A percentile compares a stretch with the other conserved stretches of the same genome.
These are phyloP conservation scores for Aspergillus sp. DNA, from an alignment of 2,329 filamentous ascomycete genomes.

Conservation along the genomic window DNA sequence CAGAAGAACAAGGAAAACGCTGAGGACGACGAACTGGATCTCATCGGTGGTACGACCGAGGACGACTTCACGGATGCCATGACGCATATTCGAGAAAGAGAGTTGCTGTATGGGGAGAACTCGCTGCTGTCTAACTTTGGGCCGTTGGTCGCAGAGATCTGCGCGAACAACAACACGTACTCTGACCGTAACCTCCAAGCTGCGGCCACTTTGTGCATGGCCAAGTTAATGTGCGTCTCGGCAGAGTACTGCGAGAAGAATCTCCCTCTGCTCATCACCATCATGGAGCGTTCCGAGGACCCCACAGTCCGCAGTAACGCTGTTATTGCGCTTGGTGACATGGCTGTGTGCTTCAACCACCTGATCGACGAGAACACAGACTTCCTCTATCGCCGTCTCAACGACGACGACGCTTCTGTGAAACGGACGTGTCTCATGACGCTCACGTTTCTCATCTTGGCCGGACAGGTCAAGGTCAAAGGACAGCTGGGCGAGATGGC, in stretches of 20 bases:
- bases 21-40: conserved; percentile 84
- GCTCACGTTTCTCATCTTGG: conserved; percentile 91
- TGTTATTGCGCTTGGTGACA: conserved; percentile 94
- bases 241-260: conserved; percentile 95
- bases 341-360: conserved; percentile 99
- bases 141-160: conserved; percentile 87
- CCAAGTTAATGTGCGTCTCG: conserved; percentile 98
- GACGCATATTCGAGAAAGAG: conserved; percentile 77
- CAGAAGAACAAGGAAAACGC: conserved; percentile 55
- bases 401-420: conserved; percentile 82
- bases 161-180: conserved; percentile 90
- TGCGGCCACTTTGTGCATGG: conserved; percentile 88
- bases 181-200: conserved; percentile 86
- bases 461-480: conserved; percentile 98
- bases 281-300: conserved; percentile 90
- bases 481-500: conserved; percentile 98
- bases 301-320: conserved; percentile 93
- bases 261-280: conserved; percentile 89
- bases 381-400: conserved; percentile 90
- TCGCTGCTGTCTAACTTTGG: conserved; percentile 90
- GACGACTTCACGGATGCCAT: conserved; percentile 90
- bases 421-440: conserved; percentile 99
- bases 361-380: conserved; percentile 99
- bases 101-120: conserved; percentile 76
- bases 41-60: conserved; percentile 94